Evolutionary conservation across 768 basidiomycete species (phyloP).

Genomic region (Mycena indigotica): DNA sequence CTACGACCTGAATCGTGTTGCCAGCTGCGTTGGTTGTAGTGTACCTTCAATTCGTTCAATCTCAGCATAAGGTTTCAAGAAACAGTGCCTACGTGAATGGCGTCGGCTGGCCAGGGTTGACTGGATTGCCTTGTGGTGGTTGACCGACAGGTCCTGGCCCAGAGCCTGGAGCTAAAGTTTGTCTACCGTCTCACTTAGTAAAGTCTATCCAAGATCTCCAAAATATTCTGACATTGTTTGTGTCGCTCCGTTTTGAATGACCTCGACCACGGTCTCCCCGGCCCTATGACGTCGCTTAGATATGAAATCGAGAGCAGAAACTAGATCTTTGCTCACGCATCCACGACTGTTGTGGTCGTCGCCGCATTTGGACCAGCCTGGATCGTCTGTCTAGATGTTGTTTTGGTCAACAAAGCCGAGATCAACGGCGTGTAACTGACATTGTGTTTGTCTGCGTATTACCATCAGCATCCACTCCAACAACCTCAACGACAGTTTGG

Average conservation of each 20-base stretch:
- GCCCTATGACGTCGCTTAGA: no score
- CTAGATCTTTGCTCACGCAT: not conserved
- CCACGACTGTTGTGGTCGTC: not conserved
- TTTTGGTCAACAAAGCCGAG: not conserved
- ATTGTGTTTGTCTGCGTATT: slow-evolving; percentile 3
- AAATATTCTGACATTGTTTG: not conserved
- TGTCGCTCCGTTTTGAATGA: not conserved
- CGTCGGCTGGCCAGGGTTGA: slow-evolving; percentile 5
- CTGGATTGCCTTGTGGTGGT: slow-evolving; percentile 11
- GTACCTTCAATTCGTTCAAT: not conserved
- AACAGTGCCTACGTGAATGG: slow-evolving; percentile 18
- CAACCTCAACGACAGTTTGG: slow-evolving; percentile 11
- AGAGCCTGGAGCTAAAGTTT: slow-evolving; percentile 1
- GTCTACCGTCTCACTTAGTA: not conserved
- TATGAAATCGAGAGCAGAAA: not conserved
- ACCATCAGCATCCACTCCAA: slow-evolving; percentile 9
- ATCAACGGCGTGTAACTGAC: not conserved
- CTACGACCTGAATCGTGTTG: slow-evolving; percentile 1
- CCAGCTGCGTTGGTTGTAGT: slow-evolving; percentile 4
- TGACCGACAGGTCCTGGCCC: slow-evolving; percentile 15
- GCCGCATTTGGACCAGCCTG: not conserved
- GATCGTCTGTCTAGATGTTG: not conserved
- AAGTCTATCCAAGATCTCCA: not conserved
- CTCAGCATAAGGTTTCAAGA: not conserved
- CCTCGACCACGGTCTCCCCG: not conserved